phyloP scores from a whole-genome alignment of 805 yeast genomes.

The Myxozyma lipomycoides region DNA sequence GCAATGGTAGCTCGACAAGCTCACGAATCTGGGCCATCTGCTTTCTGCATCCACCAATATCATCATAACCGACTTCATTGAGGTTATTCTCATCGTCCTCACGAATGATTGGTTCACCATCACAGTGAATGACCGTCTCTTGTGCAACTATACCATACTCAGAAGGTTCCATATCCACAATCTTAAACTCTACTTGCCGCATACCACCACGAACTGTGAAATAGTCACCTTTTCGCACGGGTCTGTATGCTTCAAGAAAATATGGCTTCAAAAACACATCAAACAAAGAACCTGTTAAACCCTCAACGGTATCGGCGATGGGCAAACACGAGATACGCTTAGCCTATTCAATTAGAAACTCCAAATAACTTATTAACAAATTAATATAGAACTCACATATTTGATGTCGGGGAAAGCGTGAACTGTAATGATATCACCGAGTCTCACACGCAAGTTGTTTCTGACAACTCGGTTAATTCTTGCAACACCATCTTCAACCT shows the following conservation, averaged over 20 bases:
- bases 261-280: conserved; percentile 96
- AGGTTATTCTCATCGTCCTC: conserved; percentile 96
- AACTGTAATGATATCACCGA: conserved; percentile 86
- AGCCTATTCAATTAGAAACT: no score
- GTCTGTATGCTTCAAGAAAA: conserved; percentile 98
- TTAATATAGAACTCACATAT: conserved; percentile 43
- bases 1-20: conserved; percentile 93
- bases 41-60: conserved; percentile 97
- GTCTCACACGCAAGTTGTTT: conserved; percentile 86
- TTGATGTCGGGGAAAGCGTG: conserved; percentile 98
- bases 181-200: conserved; percentile 99
- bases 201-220: conserved; percentile 97
- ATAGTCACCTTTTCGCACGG: conserved; percentile 95
- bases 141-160: conserved; percentile 98
- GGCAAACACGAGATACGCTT: conserved; percentile 92
- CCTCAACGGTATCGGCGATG: conserved; percentile 96
- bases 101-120: conserved; percentile 97
- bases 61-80: conserved; percentile 97
- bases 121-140: conserved; percentile 96
- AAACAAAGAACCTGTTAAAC: conserved; percentile 91
- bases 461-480: conserved; percentile 94
- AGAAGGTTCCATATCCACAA: conserved; percentile 96
- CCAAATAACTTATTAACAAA: not conserved
- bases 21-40: conserved; percentile 99
- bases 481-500: conserved; percentile 91